Conservation (phyloP, 495 filamentous ascomycete species). For the Hypoxylon intermedium region DNA sequence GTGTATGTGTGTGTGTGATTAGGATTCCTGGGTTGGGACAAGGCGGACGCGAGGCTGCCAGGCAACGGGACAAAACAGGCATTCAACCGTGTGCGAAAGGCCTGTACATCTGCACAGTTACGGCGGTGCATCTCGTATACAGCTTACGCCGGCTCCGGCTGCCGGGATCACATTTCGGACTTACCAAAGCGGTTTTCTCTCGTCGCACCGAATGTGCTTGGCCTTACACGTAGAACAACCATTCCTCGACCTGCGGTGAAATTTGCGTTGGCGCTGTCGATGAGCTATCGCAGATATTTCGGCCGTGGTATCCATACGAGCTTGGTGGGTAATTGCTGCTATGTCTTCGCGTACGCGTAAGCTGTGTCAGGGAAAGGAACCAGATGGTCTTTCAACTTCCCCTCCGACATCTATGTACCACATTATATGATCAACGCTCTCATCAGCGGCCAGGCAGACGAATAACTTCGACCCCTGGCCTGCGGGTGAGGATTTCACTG, state of each 20-base stretch:
- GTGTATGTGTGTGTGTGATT: too few relatives aligned
- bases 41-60: constrained; percentile 6
- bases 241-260: constrained; percentile 43
- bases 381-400: constrained; percentile 1
- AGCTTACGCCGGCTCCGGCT: constrained; percentile 4
- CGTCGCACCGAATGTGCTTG: constrained; percentile 46
- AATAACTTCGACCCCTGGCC: constrained; percentile 20
- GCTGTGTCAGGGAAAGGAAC: constrained; percentile 6
- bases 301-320: constrained; percentile 25
- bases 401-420: constrained; percentile 8
- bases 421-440: constrained; percentile 27
- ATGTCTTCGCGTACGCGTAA: background rate
- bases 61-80: background rate
- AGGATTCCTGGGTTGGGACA: background rate
- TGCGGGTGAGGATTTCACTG: constrained; percentile 28
- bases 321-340: background rate
- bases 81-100: constrained; percentile 5
- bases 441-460: constrained; percentile 37
- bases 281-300: constrained; percentile 28
- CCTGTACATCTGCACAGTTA: constrained; percentile 12
- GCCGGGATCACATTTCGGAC: constrained; percentile 21
- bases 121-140: constrained; percentile 26
- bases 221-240: constrained; percentile 43
- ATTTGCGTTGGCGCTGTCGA: constrained; percentile 42
- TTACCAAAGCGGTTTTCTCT: constrained; percentile 46